These are phyloP conservation scores for Vitis riparia DNA, from an alignment of 164 flowering plant species.

Conservation along the genomic window DNA sequence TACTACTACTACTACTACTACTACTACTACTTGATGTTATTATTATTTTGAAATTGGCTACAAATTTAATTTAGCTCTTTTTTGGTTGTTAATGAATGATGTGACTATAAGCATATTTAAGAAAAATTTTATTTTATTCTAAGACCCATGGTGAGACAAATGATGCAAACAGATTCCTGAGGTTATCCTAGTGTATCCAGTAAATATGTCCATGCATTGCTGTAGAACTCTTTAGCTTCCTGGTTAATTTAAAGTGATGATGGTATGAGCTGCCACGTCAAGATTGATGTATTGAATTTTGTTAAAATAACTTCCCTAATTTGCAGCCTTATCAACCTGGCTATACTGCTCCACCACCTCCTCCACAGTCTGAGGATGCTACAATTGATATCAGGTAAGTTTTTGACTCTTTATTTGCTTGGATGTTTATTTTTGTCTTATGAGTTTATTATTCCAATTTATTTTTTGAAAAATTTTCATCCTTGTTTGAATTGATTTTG, in stretches of 20 bases:
- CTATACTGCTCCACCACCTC: conserved; percentile 66
- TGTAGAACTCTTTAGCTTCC: no score
- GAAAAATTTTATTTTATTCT: no score
- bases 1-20: no score
- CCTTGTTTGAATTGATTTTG: not conserved
- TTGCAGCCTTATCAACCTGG: conserved; percentile 65
- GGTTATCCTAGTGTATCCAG: no score
- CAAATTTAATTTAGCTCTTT: no score
- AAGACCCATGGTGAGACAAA: no score
- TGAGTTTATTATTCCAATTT: not conserved
- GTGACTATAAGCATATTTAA: no score
- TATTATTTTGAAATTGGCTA: no score
- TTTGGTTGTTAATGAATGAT: no score
- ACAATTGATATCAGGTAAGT: conserved; percentile 65
- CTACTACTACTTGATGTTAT: no score
- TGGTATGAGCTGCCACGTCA: not conserved
- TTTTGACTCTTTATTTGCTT: not conserved
- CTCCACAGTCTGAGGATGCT: conserved; percentile 46
- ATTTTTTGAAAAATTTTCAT: not conserved
- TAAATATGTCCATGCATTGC: no score
- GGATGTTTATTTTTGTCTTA: not conserved
- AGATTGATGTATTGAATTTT: not conserved
- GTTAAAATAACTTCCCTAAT: not conserved
- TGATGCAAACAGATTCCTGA: no score
- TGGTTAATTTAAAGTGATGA: not conserved